phyloP scores from a whole-genome alignment of 805 yeast genomes.

The Starmerella vitae region DNA sequence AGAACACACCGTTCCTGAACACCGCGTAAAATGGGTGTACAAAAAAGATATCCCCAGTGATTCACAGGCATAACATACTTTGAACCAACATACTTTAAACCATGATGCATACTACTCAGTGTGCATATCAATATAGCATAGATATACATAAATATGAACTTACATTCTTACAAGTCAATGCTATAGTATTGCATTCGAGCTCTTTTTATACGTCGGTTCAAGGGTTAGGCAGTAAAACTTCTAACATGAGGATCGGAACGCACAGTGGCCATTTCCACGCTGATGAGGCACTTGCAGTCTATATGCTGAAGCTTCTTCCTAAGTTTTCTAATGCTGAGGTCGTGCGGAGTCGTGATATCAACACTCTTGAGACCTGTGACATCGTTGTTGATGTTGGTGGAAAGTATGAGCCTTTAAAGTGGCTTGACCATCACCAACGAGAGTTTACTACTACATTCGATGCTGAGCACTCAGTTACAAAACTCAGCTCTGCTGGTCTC shows the following conservation, averaged over 20 bases:
- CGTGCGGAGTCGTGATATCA: constrained; percentile 72
- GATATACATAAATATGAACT: too few relatives aligned
- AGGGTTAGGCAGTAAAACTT: too few relatives aligned
- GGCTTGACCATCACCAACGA: constrained; percentile 93
- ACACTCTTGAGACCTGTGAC: constrained; percentile 72
- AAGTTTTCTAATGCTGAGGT: constrained; percentile 51
- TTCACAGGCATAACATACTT: neutral
- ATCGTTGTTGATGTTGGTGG: constrained; percentile 94
- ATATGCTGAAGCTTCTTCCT: constrained; percentile 62
- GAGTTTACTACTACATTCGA: constrained; percentile 70
- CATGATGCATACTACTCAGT: too few relatives aligned
- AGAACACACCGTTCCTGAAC: constrained; percentile 20
- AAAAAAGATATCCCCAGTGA: neutral
- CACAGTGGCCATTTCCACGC: constrained; percentile 81
- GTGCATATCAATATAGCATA: too few relatives aligned
- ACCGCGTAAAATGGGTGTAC: constrained; percentile 14
- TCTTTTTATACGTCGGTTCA: too few relatives aligned
- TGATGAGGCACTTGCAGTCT: constrained; percentile 90
- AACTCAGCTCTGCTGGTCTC: constrained; percentile 85
- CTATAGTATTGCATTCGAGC: too few relatives aligned
- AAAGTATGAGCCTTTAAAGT: constrained; percentile 70
- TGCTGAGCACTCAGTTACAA: constrained; percentile 44
- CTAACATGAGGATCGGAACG: constrained; percentile 46
- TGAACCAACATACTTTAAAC: neutral
- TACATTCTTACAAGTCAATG: too few relatives aligned